Evolutionary conservation across 257 asterid species (phyloP).

Genomic region (Coffea eugenioides): DNA sequence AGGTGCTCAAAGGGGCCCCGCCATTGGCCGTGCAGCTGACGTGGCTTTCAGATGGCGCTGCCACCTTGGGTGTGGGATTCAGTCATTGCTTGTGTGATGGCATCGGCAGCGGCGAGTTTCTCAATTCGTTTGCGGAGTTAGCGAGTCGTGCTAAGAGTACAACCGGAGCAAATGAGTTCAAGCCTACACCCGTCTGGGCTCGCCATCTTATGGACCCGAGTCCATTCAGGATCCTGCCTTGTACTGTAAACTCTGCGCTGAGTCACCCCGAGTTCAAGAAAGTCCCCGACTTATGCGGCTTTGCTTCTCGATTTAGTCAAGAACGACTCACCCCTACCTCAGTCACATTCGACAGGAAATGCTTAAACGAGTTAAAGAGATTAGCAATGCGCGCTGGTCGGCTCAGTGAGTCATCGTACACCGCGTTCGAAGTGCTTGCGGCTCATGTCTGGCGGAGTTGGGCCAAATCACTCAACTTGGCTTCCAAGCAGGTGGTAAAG

Average conservation of each 20-base stretch:
- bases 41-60: conserved; percentile 61
- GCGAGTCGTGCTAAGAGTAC: conserved; percentile 30
- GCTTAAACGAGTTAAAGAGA: conserved; percentile 46
- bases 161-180: conserved; percentile 16
- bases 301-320: conserved; percentile 29
- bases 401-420: conserved; percentile 24
- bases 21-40: conserved; percentile 72
- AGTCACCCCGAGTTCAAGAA: conserved; percentile 45
- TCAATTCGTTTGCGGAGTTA: conserved; percentile 55
- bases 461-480: conserved; percentile 52
- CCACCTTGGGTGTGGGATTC: conserved; percentile 52
- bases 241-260: background rate
- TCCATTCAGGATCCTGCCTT: background rate
- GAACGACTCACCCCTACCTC: conserved; percentile 52
- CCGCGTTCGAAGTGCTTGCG: conserved; percentile 60
- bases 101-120: conserved; percentile 56
- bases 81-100: conserved; percentile 71
- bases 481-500: conserved; percentile 41
- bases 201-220: conserved; percentile 43
- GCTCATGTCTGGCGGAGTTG: conserved; percentile 77
- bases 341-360: conserved; percentile 24
- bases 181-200: conserved; percentile 42
- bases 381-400: background rate
- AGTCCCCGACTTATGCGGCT: conserved; percentile 47
- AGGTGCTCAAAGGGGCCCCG: conserved; percentile 59